Conservation (phyloP, 2,329 filamentous ascomycete species). For the Hymenoscyphus fructigenus region DNA sequence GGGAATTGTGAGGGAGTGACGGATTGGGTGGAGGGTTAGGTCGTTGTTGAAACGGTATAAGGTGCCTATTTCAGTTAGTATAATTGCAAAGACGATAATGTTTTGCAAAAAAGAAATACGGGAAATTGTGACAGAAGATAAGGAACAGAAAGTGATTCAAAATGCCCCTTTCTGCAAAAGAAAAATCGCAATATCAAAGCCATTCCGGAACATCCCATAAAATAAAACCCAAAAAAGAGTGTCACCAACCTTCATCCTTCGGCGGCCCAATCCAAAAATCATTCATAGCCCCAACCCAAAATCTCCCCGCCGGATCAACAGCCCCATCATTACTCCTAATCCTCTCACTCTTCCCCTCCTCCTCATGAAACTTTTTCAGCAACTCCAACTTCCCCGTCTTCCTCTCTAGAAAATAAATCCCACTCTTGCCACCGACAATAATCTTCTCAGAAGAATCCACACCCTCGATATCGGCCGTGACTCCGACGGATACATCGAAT, state of each 20-base stretch:
- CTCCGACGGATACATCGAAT: slow-evolving; percentile 55
- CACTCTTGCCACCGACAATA: slow-evolving; percentile 76
- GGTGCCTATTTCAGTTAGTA: slow-evolving; percentile 51
- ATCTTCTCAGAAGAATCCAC: slow-evolving; percentile 64
- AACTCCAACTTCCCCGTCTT: slow-evolving; percentile 54
- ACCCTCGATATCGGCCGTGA: slow-evolving; percentile 76
- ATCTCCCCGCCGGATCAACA: slow-evolving; percentile 75
- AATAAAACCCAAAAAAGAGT: slow-evolving; percentile 1
- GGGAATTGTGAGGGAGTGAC: slow-evolving; percentile 71
- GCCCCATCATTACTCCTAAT: slow-evolving; percentile 79
- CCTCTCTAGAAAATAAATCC: slow-evolving; percentile 75
- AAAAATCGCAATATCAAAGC: background rate
- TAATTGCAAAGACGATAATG: background rate
- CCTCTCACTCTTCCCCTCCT: slow-evolving; percentile 38
- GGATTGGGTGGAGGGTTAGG: slow-evolving; percentile 57
- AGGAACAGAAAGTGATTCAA: background rate
- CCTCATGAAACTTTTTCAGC: slow-evolving; percentile 48
- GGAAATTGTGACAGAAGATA: background rate
- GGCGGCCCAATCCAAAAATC: slow-evolving; percentile 55
- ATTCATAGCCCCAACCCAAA: slow-evolving; percentile 87
- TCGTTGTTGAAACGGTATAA: slow-evolving; percentile 70
- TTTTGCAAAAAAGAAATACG: slow-evolving; percentile 3
- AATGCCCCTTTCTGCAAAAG: background rate
- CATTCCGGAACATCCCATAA: background rate
- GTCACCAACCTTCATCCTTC: slow-evolving; percentile 37